Evolutionary conservation across 148 eudicot genomes (phyloP).

Genomic region (Polygonum aviculare): DNA sequence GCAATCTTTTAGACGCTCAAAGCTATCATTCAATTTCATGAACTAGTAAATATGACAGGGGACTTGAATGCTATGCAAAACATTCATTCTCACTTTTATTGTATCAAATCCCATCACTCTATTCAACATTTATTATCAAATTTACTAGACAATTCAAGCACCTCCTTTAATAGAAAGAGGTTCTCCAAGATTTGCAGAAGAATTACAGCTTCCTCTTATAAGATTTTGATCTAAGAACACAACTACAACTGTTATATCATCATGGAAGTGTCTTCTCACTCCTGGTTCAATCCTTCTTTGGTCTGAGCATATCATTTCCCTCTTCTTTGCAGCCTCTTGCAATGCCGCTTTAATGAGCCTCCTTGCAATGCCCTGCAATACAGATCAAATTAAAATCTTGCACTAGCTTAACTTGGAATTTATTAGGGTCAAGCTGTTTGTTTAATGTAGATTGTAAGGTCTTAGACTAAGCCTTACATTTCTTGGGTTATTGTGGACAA

Average conservation of each 20-base stretch:
- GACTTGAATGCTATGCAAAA: neutral
- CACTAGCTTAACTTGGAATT: neutral
- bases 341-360: slow-evolving; percentile 55
- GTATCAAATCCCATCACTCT: neutral
- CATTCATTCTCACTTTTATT: neutral
- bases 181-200: slow-evolving; percentile 9
- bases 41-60: neutral
- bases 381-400: neutral
- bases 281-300: slow-evolving; percentile 55
- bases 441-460: neutral
- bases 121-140: neutral
- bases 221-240: slow-evolving; percentile 37
- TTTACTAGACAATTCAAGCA: slow-evolving; percentile 1
- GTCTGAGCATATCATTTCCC: slow-evolving; percentile 63
- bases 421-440: neutral
- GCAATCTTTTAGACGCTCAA: neutral
- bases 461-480: slow-evolving; percentile 37
- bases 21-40: neutral
- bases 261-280: slow-evolving; percentile 68
- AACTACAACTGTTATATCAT: slow-evolving; percentile 58
- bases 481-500: slow-evolving; percentile 48
- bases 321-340: slow-evolving; percentile 47
- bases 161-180: slow-evolving; percentile 35
- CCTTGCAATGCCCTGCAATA: slow-evolving; percentile 48
- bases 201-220: slow-evolving; percentile 12